Conservation (phyloP, 2,329 filamentous ascomycete genomes). For the Dactylellina parvicollis region DNA sequence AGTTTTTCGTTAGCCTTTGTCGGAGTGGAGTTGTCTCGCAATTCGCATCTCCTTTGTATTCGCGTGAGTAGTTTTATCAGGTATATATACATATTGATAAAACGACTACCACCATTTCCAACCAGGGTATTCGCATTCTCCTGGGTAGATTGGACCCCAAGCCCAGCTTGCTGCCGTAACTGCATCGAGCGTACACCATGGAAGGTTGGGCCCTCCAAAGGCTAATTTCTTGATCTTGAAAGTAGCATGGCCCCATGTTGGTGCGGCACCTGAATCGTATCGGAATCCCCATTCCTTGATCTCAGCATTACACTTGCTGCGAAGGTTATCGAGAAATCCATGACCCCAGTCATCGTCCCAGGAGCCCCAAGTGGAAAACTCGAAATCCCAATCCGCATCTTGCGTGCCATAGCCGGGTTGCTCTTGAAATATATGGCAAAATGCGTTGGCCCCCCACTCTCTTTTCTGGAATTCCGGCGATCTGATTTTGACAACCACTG, state of each 20-base stretch:
- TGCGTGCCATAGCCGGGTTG: not conserved
- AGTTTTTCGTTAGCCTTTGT: too few species aligned
- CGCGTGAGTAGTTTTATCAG: too few species aligned
- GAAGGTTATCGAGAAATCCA: conserved; percentile 21
- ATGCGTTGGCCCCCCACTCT: conserved; percentile 2
- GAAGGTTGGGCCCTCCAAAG: not conserved
- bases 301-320: not conserved
- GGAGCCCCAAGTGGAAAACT: conserved; percentile 3
- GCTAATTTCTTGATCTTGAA: not conserved
- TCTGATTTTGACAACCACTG: not conserved
- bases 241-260: conserved; percentile 9
- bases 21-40: too few species aligned
- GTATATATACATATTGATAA: too few species aligned
- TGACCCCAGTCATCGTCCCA: conserved; percentile 23
- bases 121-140: not conserved
- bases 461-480: not conserved
- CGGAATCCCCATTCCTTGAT: conserved; percentile 2
- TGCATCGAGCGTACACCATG: conserved; percentile 1
- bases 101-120: conserved; percentile 4
- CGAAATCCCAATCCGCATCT: conserved; percentile 2
- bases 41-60: too few species aligned
- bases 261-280: conserved; percentile 2
- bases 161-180: not conserved
- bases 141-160: not conserved
- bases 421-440: not conserved